Conservation (phyloP, 2,329 filamentous ascomycete species). For the Capronia epimyces region DNA sequence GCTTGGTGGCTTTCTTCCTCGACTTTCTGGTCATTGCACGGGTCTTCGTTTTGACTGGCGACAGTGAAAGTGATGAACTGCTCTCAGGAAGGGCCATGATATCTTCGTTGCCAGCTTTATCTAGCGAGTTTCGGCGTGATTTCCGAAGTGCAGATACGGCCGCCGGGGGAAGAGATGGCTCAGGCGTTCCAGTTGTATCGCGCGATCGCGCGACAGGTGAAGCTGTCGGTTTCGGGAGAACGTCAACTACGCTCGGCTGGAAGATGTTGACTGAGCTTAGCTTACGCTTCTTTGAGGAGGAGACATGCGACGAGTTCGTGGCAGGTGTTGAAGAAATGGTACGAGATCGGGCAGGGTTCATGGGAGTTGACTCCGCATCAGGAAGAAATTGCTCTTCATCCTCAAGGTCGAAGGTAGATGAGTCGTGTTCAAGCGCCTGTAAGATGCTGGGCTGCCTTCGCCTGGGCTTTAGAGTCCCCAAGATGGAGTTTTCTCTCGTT, state of each 20-base stretch:
- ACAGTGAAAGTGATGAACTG: constrained; percentile 15
- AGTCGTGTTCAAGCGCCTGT: constrained; percentile 23
- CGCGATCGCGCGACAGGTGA: neutral
- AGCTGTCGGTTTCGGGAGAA: neutral
- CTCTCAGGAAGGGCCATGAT: constrained; percentile 26
- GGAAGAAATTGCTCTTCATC: constrained; percentile 27
- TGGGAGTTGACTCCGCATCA: constrained; percentile 26
- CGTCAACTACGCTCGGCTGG: neutral
- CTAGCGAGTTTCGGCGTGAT: constrained; percentile 14
- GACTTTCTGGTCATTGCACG: neutral
- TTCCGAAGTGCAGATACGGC: constrained; percentile 13
- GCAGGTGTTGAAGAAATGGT: constrained; percentile 2
- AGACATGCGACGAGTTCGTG: constrained; percentile 7
- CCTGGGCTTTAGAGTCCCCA: constrained; percentile 26
- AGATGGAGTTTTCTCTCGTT: constrained; percentile 24
- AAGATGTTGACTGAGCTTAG: constrained; percentile 14
- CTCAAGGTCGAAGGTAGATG: constrained; percentile 24
- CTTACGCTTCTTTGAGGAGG: constrained; percentile 26
- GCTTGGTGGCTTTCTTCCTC: constrained; percentile 10
- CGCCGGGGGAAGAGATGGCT: constrained; percentile 11
- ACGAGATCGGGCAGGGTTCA: constrained; percentile 6
- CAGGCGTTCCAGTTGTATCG: constrained; percentile 1
- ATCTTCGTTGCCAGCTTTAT: constrained; percentile 12
- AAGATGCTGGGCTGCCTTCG: constrained; percentile 28
- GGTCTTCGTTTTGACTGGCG: constrained; percentile 8